Base-by-base conservation (phyloP, 2,329 filamentous ascomycete species). In the Aspergillus quadrilineatus region DNA sequence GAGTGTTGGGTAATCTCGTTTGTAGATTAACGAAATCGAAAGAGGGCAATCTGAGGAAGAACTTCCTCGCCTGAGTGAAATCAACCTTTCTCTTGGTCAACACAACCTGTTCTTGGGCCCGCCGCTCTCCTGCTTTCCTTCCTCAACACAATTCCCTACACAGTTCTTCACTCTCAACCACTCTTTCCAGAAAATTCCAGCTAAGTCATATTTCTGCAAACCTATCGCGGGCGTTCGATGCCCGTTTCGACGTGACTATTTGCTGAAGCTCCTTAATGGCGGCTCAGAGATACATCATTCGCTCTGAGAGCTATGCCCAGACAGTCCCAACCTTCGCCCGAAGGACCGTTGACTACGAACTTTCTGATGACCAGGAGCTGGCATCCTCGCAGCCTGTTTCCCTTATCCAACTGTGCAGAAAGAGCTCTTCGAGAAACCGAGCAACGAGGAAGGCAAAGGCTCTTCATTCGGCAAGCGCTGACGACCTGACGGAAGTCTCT, bases 301-400 rank as follows among this genome's bases (percentile, higher is more conserved):
- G 6, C 46, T 15, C 29, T 34, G 5, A 48, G 10, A 44, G 43
- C 39, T 12, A 52, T 10, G 15, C 44, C 12, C 34, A 32, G 12
- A 9, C 36, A 17, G 22, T 9, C 28, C 39, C 44, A 37, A 32
- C 43, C 15, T 15, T 46, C n/a, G 28, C n/a, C 2, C 30, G 12
- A 14, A 53, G 37, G 6, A 46, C 44, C 32, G 32, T 48, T 8
- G 50, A 45, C 10, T 50, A 63, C 22, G 66, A 67, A 42, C 34
- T 68, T 14, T 43, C 57, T 50, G 59, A 58, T 44, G 42, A 63
- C 22, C 63, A 63, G 46, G 59, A 65, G 1, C 56, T 68, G 12
- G 58, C 63, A 6, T 68, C 65, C 4, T 67, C 66, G 29, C 62
- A 61, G 14, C 64, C 65, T 1, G 51, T 68, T n/a, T 60, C 63